Percentiles rank a stretch among this genome's conserved stretches.
Evolutionary conservation across 495 filamentous ascomycete species (phyloP).

Genomic region (Aspergillus hancockii): DNA sequence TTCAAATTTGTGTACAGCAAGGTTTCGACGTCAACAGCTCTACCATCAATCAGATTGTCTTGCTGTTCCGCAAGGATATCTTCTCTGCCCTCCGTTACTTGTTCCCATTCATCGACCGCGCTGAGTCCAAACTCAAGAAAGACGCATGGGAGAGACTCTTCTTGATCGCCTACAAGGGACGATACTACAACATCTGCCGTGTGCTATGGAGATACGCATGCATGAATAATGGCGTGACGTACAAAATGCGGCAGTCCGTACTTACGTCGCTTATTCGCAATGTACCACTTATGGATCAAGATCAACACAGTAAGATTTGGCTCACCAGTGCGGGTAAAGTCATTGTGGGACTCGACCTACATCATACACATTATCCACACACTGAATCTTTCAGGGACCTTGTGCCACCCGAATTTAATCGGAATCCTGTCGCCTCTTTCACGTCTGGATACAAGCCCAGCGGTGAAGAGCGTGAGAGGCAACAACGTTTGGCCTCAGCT

Average conservation of each 20-base stretch:
- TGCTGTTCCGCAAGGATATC: slow-evolving; percentile 24
- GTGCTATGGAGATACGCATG: slow-evolving; percentile 54
- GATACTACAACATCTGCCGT: slow-evolving; percentile 43
- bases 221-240: slow-evolving; percentile 35
- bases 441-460: slow-evolving; percentile 15
- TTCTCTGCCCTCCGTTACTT: slow-evolving; percentile 25
- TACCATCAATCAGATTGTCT: slow-evolving; percentile 24
- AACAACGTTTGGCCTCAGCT: slow-evolving; percentile 25
- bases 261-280: slow-evolving; percentile 30
- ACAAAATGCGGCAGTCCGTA: slow-evolving; percentile 35
- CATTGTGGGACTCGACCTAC: slow-evolving; percentile 37
- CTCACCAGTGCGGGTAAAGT: slow-evolving; percentile 36
- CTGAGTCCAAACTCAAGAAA: slow-evolving; percentile 13
- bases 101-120: slow-evolving; percentile 18
- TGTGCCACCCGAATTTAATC: slow-evolving; percentile 33
- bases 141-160: slow-evolving; percentile 38
- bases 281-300: slow-evolving; percentile 9
- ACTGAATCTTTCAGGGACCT: slow-evolving; percentile 12
- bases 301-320: slow-evolving; percentile 25
- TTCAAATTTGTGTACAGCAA: slow-evolving; percentile 31
- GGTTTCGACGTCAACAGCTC: slow-evolving; percentile 22
- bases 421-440: slow-evolving; percentile 33
- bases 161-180: slow-evolving; percentile 37
- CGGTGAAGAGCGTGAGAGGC: slow-evolving; percentile 26
- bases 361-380: slow-evolving; percentile 15